Conservation (phyloP, 768 basidiomycete genomes). For the Tubosaeta sp. region DNA sequence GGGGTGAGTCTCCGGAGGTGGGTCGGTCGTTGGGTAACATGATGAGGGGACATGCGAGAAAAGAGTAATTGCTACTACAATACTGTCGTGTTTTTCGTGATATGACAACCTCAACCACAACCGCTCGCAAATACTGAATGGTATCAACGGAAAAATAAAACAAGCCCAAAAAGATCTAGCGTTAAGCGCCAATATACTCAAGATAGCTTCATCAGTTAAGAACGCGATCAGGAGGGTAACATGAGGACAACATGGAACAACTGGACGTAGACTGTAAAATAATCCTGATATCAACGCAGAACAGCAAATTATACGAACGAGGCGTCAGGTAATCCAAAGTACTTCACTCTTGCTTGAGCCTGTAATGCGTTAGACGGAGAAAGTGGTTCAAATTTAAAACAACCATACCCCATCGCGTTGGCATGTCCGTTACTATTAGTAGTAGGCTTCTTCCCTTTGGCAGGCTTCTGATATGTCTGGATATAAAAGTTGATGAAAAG, state of each 20-base stretch:
- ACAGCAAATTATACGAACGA: constrained; percentile 14
- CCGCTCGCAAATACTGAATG: constrained; percentile 4
- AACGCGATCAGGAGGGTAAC: constrained; percentile 13
- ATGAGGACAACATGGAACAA: constrained; percentile 13
- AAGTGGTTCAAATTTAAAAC: background rate
- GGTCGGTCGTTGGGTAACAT: constrained; percentile 13
- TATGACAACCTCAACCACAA: constrained; percentile 1
- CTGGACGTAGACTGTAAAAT: constrained; percentile 14
- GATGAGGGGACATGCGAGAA: background rate
- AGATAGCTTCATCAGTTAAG: constrained; percentile 11
- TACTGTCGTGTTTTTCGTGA: constrained; percentile 3
- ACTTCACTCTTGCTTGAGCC: constrained; percentile 34
- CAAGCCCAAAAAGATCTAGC: constrained; percentile 10
- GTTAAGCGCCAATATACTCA: constrained; percentile 8
- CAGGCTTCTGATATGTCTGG: constrained; percentile 74
- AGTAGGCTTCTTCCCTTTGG: constrained; percentile 28
- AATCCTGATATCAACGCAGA: background rate
- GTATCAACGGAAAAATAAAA: constrained; percentile 12
- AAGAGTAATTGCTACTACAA: background rate
- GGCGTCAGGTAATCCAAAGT: background rate
- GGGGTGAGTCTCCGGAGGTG: constrained; percentile 12
- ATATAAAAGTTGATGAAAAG: constrained; percentile 97
- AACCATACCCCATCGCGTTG: constrained; percentile 31
- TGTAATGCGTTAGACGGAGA: constrained; percentile 14
- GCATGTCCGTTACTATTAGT: constrained; percentile 46